Conservation (phyloP, 495 filamentous ascomycete species). For the Penicillium manginii region DNA sequence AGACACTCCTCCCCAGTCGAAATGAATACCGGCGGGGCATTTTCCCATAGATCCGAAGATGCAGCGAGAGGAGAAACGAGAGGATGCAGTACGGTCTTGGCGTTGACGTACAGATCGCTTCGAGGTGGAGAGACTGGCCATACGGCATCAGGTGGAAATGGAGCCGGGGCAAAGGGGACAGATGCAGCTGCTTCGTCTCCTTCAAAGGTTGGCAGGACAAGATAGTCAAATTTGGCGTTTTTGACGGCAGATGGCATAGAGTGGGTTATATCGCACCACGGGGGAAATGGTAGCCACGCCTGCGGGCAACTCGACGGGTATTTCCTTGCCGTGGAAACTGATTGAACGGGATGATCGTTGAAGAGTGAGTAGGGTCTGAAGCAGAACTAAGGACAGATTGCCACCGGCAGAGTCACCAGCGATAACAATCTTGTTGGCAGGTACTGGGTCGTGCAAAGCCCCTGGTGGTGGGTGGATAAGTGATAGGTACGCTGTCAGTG, state of each 20-base stretch:
- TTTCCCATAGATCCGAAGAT: slow-evolving; percentile 61
- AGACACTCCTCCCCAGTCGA: slow-evolving; percentile 80
- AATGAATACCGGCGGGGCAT: slow-evolving; percentile 71
- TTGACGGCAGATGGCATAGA: slow-evolving; percentile 68
- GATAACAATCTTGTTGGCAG: slow-evolving; percentile 72
- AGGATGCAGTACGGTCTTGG: slow-evolving; percentile 68
- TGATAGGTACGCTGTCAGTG: slow-evolving; percentile 78
- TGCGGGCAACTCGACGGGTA: slow-evolving; percentile 69
- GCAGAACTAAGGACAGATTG: slow-evolving; percentile 70
- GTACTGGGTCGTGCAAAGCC: slow-evolving; percentile 71
- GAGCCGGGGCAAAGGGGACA: slow-evolving; percentile 25
- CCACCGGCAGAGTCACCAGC: slow-evolving; percentile 90
- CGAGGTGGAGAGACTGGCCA: slow-evolving; percentile 79
- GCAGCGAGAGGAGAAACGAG: slow-evolving; percentile 72
- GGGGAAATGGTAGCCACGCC: slow-evolving; percentile 66
- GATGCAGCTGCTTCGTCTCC: slow-evolving; percentile 33
- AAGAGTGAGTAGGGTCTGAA: slow-evolving; percentile 75
- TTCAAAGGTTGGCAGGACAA: slow-evolving; percentile 49
- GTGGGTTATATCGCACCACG: slow-evolving; percentile 80
- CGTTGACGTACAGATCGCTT: slow-evolving; percentile 68
- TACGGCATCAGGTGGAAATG: slow-evolving; percentile 53
- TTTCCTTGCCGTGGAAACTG: slow-evolving; percentile 63
- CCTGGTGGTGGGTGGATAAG: slow-evolving; percentile 79
- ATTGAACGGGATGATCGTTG: slow-evolving; percentile 57
- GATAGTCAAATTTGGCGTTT: slow-evolving; percentile 75